Base-by-base conservation (phyloP, 192 early-diverging fungal species). In the Bifiguratus adelaidae region DNA sequence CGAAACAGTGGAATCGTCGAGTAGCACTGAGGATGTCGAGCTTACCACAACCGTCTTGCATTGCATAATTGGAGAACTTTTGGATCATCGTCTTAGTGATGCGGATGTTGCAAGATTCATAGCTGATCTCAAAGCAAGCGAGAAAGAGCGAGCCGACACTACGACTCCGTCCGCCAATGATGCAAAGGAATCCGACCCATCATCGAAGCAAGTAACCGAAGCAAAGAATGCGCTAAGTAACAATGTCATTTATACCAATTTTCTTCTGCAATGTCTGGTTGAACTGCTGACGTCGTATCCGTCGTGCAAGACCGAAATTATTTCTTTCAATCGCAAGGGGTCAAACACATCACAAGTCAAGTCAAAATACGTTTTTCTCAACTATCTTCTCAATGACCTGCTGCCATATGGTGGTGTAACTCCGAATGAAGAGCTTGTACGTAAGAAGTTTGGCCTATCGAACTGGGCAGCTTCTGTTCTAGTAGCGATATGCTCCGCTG, bases 231-330 rank as follows among this genome's bases (percentile, higher is more conserved):
- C n/a, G n/a, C n/a, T n/a, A n/a, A n/a, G n/a, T n/a, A n/a, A n/a
- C n/a, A n/a, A n/a, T n/a, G n/a, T n/a, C 46, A 61, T 60, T 1
- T 79, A 77, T 33, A 74, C 85, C 30, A 73, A 83, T 47, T 95
- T 89, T 68, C 50, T 96, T 41, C 59, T 99, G 50, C 90, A 92
- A 54, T 79, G 79, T 37, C 61, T 96, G 20, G 72, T 86, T 3
- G 95, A 99, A 57, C 68, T 99, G 4, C 61, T 91, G n/a, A 75
- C 79, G 1, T 86, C 85, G 3, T 99, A 92, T 61, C 74, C 85
- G 19, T 73, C 82, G 20, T 85, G 81, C 65, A 88, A 87, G 60
- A 50, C 73, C 13, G 82, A 84, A 48, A 54, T 86, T 2, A 77
- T 85, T 74, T 71, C 32, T 15, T 4, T 38, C 37, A 38, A 38